Evolutionary conservation across 2,329 filamentous ascomycete genomes (phyloP).

Genomic region (Alternaria alternata): DNA sequence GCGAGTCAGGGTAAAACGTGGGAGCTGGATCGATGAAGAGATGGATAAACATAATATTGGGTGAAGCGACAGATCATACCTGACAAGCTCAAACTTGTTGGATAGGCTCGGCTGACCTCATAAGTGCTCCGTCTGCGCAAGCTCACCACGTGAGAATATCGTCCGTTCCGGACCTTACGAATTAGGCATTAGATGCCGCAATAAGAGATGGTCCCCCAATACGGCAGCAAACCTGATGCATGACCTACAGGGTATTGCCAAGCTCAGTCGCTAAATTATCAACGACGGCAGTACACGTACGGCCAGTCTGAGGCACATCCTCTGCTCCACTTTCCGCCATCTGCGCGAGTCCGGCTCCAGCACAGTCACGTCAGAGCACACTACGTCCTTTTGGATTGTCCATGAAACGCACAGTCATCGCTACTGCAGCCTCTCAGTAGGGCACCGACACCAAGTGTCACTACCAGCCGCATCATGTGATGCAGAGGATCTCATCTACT

Average conservation of each 20-base stretch:
- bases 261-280: not conserved
- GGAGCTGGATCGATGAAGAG: constrained; percentile 47
- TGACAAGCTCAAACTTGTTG: not conserved
- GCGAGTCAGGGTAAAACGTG: constrained; percentile 20
- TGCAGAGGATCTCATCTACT: not conserved
- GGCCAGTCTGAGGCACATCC: not conserved
- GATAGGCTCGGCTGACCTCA: not conserved
- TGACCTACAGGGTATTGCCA: not conserved
- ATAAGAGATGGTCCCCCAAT: not conserved
- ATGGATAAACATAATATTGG: constrained; percentile 47
- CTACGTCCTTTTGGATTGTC: not conserved
- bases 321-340: not conserved
- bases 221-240: not conserved
- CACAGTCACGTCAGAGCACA: not conserved
- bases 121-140: not conserved
- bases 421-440: not conserved
- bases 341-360: not conserved
- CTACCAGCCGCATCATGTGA: not conserved
- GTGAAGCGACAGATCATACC: constrained; percentile 18
- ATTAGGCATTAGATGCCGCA: not conserved
- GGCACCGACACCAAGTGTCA: not conserved
- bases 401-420: not conserved
- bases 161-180: not conserved
- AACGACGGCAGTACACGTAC: not conserved
- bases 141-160: not conserved